Evolutionary conservation across 192 early-diverging fungal genomes (phyloP), one percentile per base, ranked within the genome.

Genomic region (Umbelopsis ramanniana): DNA sequence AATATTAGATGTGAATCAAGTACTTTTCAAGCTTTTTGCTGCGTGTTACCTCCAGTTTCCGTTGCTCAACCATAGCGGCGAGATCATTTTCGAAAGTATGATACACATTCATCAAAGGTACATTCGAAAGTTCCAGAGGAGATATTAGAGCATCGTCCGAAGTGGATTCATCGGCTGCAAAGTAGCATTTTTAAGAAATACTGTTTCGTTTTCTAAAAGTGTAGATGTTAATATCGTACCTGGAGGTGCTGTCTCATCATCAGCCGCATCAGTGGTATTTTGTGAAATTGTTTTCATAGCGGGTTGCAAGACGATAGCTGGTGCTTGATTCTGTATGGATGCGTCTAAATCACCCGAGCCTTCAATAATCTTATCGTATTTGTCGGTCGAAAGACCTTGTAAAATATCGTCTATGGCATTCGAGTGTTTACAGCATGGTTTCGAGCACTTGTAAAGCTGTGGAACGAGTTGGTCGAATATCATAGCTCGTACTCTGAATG

Each of bases 401-500:
- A 82, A n/a, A 12, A 74, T 71, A 4, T 48, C 72, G 37, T 79
- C 38, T 55, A 76, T 75, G n/a, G 79, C 63, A 19, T 71, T 57
- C 14, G 75, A 77, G 22, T 79, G 80, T 4, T 83, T 81, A 55
- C 79, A 85, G 53, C 84, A 86, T 40, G 57, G 71, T 55, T 68
- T 55, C 5, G 63, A 71, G 10, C 75, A 54, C 8, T 82, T 84
- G 72, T 81, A 93, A 2, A 92, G 43, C 10, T 78, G 80, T 6
- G 91, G 84, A 14, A 92, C 81, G 46, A 89, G 79, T 73, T 93
- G 91, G 68, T 95, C 93, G 80, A 90, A 93, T 15, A 95, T 84
- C 82, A 91, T 90, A 11, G 87, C 70, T 43, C 93, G 88, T 33
- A 87, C 85, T 48, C 92, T 88, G 72, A 89, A 92, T 26, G 84